Base-by-base conservation (phyloP, 2,329 filamentous ascomycete genomes). In the Exophiala alcalophila region DNA sequence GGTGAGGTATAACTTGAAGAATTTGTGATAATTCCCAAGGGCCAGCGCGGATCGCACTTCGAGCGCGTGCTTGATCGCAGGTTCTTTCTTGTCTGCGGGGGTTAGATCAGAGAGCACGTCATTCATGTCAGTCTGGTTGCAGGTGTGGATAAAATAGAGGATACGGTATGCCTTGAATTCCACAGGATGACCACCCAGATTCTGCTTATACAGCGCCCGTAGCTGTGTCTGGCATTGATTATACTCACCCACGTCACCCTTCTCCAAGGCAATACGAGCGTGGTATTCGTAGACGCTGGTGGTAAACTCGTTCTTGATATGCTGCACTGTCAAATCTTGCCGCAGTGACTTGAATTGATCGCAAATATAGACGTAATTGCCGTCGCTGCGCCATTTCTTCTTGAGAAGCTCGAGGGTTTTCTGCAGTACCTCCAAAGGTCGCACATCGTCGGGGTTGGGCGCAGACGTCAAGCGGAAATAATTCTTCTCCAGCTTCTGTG, bases 161-260 rank as follows among this genome's bases (percentile, higher is more conserved):
- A 98, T 96, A 79, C 92, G 91, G 76, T 98, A 98, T 54, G 91
- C 92, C 79, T 92, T 92, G 72, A 98, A 98, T 69, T 98, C 92
- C 71, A 86, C 83, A 62, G 86, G 81, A 67, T 90, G 89, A 60
- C 91, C 92, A 62, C 87, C 87, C 64, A 95, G 73, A 56, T 86
- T 85, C 71, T 87, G 80, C 65, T 80, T 80, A 70, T 98, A 97
- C 60, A 98, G 74, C 55, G 85, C 88, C 67, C 88, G 87, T 63
- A 98, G 76, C 72, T 98, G 92, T 61, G 92, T 97, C 74, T 98
- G 92, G 70, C 92, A 98, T 78, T 98, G 92, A 74, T 98, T 98
- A 92, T 98, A 98, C 92, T 98, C 92, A 98, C 92, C 91, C 74
- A 97, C 80, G 75, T 98, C 92, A 70, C 86, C 89, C 78, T 94